Conservation (phyloP, 495 filamentous ascomycete species). For the Hapsidospora chrysogenum region DNA sequence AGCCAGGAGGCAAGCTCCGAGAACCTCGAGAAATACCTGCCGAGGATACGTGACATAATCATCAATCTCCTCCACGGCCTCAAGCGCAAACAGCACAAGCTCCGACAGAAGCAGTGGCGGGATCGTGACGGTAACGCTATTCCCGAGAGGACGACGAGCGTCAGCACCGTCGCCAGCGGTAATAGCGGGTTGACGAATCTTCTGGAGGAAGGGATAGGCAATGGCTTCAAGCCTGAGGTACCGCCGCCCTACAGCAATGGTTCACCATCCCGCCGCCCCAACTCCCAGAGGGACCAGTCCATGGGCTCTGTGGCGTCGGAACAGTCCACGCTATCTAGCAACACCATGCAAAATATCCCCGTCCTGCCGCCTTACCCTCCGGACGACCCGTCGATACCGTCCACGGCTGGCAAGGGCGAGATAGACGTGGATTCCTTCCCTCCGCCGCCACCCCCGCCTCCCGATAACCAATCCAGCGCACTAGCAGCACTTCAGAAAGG, state of each 20-base stretch:
- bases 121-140: constrained; percentile 35
- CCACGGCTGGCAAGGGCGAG: constrained; percentile 13
- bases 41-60: constrained; percentile 91
- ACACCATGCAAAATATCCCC: constrained; percentile 49
- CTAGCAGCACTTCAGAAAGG: constrained; percentile 80
- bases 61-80: constrained; percentile 91
- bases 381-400: constrained; percentile 29
- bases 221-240: constrained; percentile 19
- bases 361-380: constrained; percentile 47
- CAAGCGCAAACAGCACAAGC: constrained; percentile 85
- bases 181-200: constrained; percentile 46
- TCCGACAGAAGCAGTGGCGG: constrained; percentile 63
- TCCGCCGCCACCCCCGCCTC: constrained; percentile 56
- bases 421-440: constrained; percentile 39
- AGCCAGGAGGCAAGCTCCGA: constrained; percentile 90
- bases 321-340: constrained; percentile 46
- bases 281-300: constrained; percentile 27
- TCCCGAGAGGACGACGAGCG: constrained; percentile 41
- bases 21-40: constrained; percentile 81
- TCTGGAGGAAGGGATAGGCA: constrained; percentile 42
- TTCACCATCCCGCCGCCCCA: constrained; percentile 23
- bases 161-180: constrained; percentile 44
- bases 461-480: constrained; percentile 76
- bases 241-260: constrained; percentile 7
- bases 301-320: constrained; percentile 27